A percentile compares a stretch with the other conserved stretches of the same genome.
Conservation (phyloP, 2,329 filamentous ascomycete species). For the Pseudogymnoascus sp. region DNA sequence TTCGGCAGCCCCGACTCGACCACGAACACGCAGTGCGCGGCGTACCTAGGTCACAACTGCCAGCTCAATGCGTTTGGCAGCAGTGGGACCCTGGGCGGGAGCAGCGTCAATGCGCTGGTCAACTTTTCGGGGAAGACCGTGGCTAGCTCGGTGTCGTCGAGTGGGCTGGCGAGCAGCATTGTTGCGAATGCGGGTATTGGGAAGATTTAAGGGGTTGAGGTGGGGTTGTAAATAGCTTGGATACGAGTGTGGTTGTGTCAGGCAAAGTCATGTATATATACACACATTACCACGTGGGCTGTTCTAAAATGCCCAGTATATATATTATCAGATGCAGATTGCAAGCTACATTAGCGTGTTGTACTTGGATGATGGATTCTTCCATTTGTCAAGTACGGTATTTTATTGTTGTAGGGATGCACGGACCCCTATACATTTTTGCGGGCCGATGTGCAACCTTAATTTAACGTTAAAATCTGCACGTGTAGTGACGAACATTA, state of each 20-base stretch:
- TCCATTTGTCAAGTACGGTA: too few relatives aligned
- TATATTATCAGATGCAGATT: neutral
- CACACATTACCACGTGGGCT: neutral
- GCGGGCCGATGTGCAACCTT: neutral
- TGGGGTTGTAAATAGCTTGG: neutral
- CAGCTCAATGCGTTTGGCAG: constrained; percentile 14
- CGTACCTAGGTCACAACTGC: constrained; percentile 17
- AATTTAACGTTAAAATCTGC: neutral
- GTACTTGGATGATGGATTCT: neutral
- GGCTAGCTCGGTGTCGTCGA: constrained; percentile 21
- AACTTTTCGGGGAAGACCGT: constrained; percentile 27
- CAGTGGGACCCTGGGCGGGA: constrained; percentile 26
- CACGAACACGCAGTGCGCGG: constrained; percentile 14
- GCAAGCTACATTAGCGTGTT: neutral
- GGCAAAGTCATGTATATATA: neutral
- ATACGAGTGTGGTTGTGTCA: neutral
- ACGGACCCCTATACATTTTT: neutral
- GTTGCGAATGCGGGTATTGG: constrained; percentile 27
- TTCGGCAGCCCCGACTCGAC: constrained; percentile 18
- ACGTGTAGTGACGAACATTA: neutral
- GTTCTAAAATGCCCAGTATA: neutral
- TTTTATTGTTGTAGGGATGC: neutral
- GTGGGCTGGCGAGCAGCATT: constrained; percentile 25
- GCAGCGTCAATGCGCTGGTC: constrained; percentile 23
- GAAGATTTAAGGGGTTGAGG: constrained; percentile 12